Evolutionary conservation across 495 filamentous ascomycete species (phyloP), one percentile per base, ranked within the genome.

Genomic region (Paragyromitra xinjiangensis): DNA sequence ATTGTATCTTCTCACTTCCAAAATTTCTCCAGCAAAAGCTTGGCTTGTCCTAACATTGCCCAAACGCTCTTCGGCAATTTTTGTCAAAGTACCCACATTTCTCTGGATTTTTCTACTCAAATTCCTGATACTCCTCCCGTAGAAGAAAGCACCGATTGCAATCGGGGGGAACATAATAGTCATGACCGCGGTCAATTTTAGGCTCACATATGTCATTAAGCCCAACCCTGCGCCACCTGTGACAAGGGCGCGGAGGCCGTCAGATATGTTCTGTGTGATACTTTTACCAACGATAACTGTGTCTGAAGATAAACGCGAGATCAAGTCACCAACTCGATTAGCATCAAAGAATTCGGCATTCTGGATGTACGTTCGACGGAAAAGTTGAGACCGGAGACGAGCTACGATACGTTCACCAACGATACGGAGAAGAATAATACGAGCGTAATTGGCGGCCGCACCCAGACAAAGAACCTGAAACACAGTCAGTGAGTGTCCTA

Each of bases 281-380:
- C 93, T 96, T 85, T 99, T 99, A 78, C 94, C 95, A 42, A 98
- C 95, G 77, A 99, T 94, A 78, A 98, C 92, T 1, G 95, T 98
- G 82, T 99, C 95, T 8, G 94, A 97, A 80, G 94, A 93, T 24
- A 99, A 90, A 14, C 95, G 90, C 61, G 95, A 98, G 80, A 98
- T 97, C 78, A 99, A 85, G 82, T 99, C 95, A 77, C 95, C 95
- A 48, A 97, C 94, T 22, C 96, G 88, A 85, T 99, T 99, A 48
- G 95, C 95, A 82, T 99, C 95, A 83, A 98, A 99, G 86, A 99
- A 99, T 82, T 99, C 95, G 71, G 96, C 96, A 83, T 99, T 94
- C 81, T 99, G 95, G 24, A 94, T 85, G 73, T 96, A 95, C 0
- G 95, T 98, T 80, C 91, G 89, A 65, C 93, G 88, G 85, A 95